Evolutionary conservation across 2,329 filamentous ascomycete genomes (phyloP).

Genomic region (Sarocladium brachiariae): DNA sequence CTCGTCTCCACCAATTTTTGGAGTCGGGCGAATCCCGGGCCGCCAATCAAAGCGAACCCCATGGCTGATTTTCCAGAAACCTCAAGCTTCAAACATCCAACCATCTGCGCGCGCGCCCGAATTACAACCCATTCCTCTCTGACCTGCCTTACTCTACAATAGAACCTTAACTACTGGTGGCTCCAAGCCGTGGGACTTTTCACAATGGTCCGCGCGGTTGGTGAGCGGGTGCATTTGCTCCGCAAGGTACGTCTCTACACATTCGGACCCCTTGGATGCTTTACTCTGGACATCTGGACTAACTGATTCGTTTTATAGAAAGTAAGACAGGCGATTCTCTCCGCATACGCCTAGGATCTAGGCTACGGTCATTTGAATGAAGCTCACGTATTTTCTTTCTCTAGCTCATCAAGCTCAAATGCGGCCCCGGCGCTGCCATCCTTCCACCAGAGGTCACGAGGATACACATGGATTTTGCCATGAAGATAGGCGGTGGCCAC

Average conservation of each 20-base stretch:
- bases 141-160: no score
- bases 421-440: constrained; percentile 76
- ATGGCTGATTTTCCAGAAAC: constrained; percentile 7
- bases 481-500: constrained; percentile 57
- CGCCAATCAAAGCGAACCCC: background rate
- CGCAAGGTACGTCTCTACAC: constrained; percentile 51
- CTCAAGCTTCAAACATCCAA: background rate
- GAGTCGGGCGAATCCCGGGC: constrained; percentile 2
- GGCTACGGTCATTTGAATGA: background rate
- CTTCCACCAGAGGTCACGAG: constrained; percentile 69
- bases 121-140: background rate
- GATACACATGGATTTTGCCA: constrained; percentile 68
- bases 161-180: no score
- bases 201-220: constrained; percentile 37
- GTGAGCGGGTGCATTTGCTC: constrained; percentile 68
- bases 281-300: background rate
- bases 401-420: constrained; percentile 67
- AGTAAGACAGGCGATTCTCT: no score
- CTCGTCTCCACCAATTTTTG: background rate
- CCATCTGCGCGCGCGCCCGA: background rate
- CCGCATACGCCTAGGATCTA: no score
- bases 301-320: constrained; percentile 26
- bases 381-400: constrained; percentile 10
- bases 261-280: background rate
- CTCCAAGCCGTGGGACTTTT: no score